Conservation (phyloP, 768 basidiomycete genomes). For the Filobasidium floriforme region DNA sequence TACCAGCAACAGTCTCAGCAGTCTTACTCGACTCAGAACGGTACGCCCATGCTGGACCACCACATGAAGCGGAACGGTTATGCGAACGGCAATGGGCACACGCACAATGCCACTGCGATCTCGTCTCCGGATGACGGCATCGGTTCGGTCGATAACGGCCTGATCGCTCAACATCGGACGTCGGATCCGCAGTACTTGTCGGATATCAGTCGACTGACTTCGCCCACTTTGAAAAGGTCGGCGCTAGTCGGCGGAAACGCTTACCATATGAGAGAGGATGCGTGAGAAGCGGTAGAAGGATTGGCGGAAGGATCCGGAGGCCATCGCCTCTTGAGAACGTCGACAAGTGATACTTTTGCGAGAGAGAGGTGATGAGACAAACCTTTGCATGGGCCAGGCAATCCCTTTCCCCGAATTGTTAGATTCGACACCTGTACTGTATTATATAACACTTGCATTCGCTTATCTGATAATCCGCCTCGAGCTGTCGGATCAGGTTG, state of each 20-base stretch:
- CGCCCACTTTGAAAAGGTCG: not conserved
- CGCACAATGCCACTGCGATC: not conserved
- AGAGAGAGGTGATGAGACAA: not conserved
- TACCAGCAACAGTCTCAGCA: no score
- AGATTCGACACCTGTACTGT: not conserved
- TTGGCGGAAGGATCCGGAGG: no score
- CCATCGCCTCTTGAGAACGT: no score
- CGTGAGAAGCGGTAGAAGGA: no score
- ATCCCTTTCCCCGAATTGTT: no score
- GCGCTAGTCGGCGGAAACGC: no score
- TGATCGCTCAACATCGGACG: not conserved
- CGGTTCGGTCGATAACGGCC: not conserved
- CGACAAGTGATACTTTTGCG: no score
- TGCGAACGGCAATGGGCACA: not conserved
- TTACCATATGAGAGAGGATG: no score
- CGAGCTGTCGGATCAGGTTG: no score
- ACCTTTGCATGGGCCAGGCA: not conserved
- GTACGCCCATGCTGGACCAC: not conserved
- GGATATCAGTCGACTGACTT: not conserved
- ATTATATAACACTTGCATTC: constrained; percentile 2
- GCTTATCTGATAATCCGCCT: not conserved
- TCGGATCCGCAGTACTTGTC: not conserved
- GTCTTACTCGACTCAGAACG: not conserved
- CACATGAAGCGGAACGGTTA: not conserved
- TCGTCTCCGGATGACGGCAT: not conserved